phyloP scores from a whole-genome alignment of 208 protist genomes.

The Leishmania mexicana region DNA sequence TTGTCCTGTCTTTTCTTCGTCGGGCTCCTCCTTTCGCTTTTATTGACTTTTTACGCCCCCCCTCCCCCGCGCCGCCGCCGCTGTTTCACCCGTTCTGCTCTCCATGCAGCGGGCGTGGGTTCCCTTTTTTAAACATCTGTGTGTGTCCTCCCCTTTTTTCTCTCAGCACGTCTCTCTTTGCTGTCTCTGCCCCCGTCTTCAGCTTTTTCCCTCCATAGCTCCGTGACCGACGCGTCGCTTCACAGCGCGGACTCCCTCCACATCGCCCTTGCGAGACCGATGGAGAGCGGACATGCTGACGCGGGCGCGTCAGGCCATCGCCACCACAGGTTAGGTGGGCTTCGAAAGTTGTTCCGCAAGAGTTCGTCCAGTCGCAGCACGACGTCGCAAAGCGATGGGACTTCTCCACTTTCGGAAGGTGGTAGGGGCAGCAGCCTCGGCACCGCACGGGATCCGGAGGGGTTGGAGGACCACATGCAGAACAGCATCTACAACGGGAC shows the following conservation, averaged over 20 bases:
- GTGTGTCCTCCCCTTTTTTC: neutral
- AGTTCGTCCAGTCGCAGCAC: slow-evolving; percentile 6
- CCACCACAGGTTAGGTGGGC: slow-evolving; percentile 4
- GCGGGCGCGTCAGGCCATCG: neutral
- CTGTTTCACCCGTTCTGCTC: neutral
- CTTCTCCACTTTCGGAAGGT: neutral
- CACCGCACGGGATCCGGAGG: slow-evolving; percentile 9
- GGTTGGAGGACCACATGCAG: slow-evolving; percentile 55
- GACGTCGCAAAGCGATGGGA: slow-evolving; percentile 6
- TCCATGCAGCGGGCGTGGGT: neutral
- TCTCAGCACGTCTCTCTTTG: slow-evolving; percentile 3
- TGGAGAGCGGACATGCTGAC: neutral
- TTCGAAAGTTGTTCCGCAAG: slow-evolving; percentile 29
- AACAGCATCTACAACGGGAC: slow-evolving; percentile 32
- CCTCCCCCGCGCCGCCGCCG: too few species aligned
- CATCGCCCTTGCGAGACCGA: neutral
- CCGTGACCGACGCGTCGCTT: neutral
- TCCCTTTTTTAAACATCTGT: neutral
- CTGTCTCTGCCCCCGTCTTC: neutral
- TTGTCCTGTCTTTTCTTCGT: too few species aligned
- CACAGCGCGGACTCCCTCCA: neutral
- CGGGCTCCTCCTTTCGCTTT: neutral
- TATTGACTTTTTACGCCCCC: neutral
- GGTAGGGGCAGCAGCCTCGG: neutral
- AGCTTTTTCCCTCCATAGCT: neutral